These are phyloP conservation scores for Yamadazyma olivae DNA, from an alignment of 805 yeast species.

Conservation along the genomic window DNA sequence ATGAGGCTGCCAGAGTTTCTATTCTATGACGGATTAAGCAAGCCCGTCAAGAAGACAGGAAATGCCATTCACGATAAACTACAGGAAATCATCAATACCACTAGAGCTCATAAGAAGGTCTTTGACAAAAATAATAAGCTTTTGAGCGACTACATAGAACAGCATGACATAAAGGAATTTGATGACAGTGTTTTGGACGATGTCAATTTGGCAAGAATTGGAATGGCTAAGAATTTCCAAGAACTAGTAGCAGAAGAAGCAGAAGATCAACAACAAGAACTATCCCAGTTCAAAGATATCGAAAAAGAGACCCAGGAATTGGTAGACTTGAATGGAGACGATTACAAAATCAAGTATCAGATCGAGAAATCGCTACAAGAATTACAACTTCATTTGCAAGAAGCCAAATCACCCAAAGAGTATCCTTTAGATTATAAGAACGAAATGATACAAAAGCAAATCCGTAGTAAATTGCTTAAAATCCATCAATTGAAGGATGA, in stretches of 20 bases:
- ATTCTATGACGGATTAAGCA: too few relatives aligned
- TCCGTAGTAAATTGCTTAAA: conserved; percentile 24
- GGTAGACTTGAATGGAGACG: conserved; percentile 1
- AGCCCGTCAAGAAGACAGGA: conserved; percentile 1
- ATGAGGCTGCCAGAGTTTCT: background rate
- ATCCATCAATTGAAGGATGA: conserved; percentile 22
- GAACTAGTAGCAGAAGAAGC: background rate
- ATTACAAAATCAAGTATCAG: conserved; percentile 4
- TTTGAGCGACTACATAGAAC: background rate
- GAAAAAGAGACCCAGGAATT: conserved; percentile 1
- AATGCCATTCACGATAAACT: conserved; percentile 13
- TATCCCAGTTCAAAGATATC: background rate
- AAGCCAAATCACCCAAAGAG: conserved; percentile 9
- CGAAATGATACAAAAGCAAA: conserved; percentile 19
- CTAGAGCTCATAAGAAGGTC: conserved; percentile 23
- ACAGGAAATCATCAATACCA: conserved; percentile 19
- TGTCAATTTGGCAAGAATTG: conserved; percentile 1
- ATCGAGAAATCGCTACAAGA: conserved; percentile 27
- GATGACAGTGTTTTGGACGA: background rate
- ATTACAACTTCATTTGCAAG: conserved; percentile 15
- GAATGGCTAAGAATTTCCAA: background rate
- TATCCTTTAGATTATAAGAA: conserved; percentile 31
- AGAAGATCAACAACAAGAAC: background rate
- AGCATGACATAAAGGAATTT: background rate
- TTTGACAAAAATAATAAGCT: conserved; percentile 18